Evolutionary conservation across 2,329 filamentous ascomycete species (phyloP).

Genomic region (Ophiostoma sp.): DNA sequence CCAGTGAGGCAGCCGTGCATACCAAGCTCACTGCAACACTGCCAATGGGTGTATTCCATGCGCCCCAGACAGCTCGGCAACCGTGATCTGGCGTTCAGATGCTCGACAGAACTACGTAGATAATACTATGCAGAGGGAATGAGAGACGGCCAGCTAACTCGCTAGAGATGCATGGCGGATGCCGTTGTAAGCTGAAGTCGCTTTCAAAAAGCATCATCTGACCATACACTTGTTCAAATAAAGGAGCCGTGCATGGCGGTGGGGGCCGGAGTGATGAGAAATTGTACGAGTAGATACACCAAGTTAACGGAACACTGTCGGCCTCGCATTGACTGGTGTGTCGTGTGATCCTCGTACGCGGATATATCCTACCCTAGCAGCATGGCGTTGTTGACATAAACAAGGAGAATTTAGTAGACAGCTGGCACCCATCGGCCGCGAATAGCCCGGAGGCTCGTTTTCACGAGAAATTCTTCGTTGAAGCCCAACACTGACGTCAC

Average conservation of each 20-base stretch:
- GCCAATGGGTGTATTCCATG: not conserved
- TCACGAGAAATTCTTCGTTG: not conserved
- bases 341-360: not conserved
- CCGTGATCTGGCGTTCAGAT: not conserved
- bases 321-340: not conserved
- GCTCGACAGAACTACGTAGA: not conserved
- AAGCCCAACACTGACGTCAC: slow-evolving; percentile 13
- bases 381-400: not conserved
- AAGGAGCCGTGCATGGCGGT: not conserved
- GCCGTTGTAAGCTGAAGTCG: not conserved
- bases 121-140: not conserved
- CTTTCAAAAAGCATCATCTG: slow-evolving; percentile 1
- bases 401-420: too few relatives aligned
- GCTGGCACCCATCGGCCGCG: not conserved
- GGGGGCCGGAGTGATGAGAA: not conserved
- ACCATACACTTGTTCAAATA: not conserved
- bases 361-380: not conserved
- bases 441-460: not conserved
- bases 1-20: slow-evolving; percentile 6
- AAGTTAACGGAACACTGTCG: too few relatives aligned
- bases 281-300: too few relatives aligned
- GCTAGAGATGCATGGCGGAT: not conserved
- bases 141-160: too few relatives aligned
- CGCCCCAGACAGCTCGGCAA: not conserved
- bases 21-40: not conserved